Evolutionary conservation across 2,329 filamentous ascomycete species (phyloP).

Genomic region (Zymoseptoria passerinii): DNA sequence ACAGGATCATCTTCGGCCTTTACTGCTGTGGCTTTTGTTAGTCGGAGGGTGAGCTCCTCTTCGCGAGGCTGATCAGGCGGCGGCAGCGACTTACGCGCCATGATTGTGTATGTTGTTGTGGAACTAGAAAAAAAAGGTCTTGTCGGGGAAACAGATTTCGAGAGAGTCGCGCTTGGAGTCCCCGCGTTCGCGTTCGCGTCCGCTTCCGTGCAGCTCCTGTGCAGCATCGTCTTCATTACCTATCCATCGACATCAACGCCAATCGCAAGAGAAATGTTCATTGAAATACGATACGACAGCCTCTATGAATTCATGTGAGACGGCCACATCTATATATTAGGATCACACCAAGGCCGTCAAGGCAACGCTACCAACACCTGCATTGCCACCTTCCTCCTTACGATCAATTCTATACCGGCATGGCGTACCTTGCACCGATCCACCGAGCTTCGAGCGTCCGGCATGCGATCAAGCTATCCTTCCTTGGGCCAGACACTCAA

Average conservation of each 20-base stretch:
- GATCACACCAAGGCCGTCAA: neutral
- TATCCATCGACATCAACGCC: neutral
- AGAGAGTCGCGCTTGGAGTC: neutral
- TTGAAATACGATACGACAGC: neutral
- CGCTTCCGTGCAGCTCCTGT: neutral
- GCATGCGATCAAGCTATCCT: conserved; percentile 73
- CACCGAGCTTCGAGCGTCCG: conserved; percentile 86
- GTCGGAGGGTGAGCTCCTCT: conserved; percentile 4
- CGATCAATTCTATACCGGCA: conserved; percentile 38
- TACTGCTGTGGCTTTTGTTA: conserved; percentile 10
- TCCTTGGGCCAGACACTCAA: conserved; percentile 66
- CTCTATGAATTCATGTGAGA: neutral
- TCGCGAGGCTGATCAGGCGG: conserved; percentile 9
- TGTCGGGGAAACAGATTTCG: neutral
- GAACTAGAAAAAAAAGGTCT: neutral
- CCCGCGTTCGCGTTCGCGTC: neutral
- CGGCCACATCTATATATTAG: neutral
- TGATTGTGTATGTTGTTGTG: conserved; percentile 4
- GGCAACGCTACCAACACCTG: neutral
- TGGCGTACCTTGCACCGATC: conserved; percentile 93
- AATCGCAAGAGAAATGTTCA: neutral
- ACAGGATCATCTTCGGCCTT: conserved; percentile 39
- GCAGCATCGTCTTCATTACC: neutral
- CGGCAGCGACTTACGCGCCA: conserved; percentile 18
- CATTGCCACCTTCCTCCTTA: neutral